Conservation (phyloP, 495 filamentous ascomycete genomes). For the Daldinia bambusicola region DNA sequence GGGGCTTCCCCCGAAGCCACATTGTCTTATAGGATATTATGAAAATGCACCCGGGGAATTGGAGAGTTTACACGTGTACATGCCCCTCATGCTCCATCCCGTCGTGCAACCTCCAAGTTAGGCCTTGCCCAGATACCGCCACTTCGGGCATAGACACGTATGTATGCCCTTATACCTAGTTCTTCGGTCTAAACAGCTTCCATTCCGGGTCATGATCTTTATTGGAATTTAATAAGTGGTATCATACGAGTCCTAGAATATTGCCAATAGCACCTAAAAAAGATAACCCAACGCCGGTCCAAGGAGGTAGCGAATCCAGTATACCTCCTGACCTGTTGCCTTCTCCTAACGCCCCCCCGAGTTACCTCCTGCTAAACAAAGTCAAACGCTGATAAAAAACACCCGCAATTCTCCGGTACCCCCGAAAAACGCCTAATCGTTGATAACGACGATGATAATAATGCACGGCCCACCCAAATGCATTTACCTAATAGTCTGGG, state of each 20-base stretch:
- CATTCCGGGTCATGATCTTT: slow-evolving; percentile 19
- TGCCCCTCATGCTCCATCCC: slow-evolving; percentile 8
- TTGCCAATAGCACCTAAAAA: slow-evolving; percentile 12
- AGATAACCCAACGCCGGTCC: slow-evolving; percentile 13
- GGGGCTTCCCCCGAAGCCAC: slow-evolving; percentile 11
- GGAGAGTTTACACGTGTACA: slow-evolving; percentile 44
- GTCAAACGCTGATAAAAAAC: slow-evolving; percentile 19
- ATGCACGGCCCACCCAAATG: slow-evolving; percentile 32
- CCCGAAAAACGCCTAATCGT: slow-evolving; percentile 29
- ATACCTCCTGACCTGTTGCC: slow-evolving; percentile 28
- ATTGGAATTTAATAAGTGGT: slow-evolving; percentile 18
- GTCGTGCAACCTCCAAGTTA: slow-evolving; percentile 24
- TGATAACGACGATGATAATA: slow-evolving; percentile 23
- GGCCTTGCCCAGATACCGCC: slow-evolving; percentile 23
- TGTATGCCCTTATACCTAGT: slow-evolving; percentile 24
- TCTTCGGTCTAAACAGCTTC: slow-evolving; percentile 26
- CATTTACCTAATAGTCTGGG: slow-evolving; percentile 6
- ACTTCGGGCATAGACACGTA: slow-evolving; percentile 44
- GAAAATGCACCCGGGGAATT: slow-evolving; percentile 28
- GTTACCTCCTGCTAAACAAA: slow-evolving; percentile 18
- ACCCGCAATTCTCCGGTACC: slow-evolving; percentile 27
- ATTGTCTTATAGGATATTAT: slow-evolving; percentile 25
- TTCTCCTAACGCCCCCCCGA: slow-evolving; percentile 29
- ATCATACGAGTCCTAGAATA: slow-evolving; percentile 28
- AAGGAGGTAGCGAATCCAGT: slow-evolving; percentile 16